phyloP scores from a whole-genome alignment of 2,329 filamentous ascomycete genomes.

The Claviceps sorghi region DNA sequence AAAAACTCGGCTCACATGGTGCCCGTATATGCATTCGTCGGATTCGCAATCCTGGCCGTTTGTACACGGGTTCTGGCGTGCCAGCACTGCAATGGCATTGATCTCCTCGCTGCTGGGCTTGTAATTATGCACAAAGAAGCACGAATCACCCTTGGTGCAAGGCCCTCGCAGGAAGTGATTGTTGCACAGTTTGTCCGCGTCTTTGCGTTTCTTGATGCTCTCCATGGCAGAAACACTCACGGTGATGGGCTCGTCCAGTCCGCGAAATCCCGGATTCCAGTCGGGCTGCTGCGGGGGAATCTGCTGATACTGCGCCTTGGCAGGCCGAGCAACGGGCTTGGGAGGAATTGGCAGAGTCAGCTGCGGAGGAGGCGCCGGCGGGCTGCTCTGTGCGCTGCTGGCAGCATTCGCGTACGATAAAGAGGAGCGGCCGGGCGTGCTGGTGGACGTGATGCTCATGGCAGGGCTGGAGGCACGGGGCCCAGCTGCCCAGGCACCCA shows the following conservation, averaged over 20 bases:
- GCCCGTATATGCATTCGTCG: conserved; percentile 47
- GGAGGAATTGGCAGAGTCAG: conserved; percentile 25
- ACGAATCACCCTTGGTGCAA: conserved; percentile 39
- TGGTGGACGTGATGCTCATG: conserved; percentile 6
- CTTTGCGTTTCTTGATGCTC: conserved; percentile 39
- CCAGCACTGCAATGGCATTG: conserved; percentile 39
- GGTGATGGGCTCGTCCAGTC: conserved; percentile 36
- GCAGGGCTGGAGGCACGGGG: conserved; percentile 8
- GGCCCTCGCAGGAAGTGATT: conserved; percentile 45
- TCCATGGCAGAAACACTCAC: conserved; percentile 34
- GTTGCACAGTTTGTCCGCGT: conserved; percentile 44
- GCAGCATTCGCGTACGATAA: conserved; percentile 26
- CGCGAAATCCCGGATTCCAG: conserved; percentile 41
- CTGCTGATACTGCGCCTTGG: conserved; percentile 10
- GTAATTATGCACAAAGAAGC: conserved; percentile 43
- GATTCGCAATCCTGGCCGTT: conserved; percentile 43
- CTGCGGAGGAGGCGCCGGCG: conserved; percentile 21
- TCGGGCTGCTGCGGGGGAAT: conserved; percentile 17
- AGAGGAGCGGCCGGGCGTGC: conserved; percentile 3
- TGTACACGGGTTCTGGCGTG: conserved; percentile 42
- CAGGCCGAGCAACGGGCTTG: conserved; percentile 7
- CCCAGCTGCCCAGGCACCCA: conserved; percentile 8
- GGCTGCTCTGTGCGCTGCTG: conserved; percentile 22
- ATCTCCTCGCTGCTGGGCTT: conserved; percentile 38
- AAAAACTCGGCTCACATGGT: conserved; percentile 40